Base-by-base conservation (phyloP, 352 stramenopile genomes). In the Phytophthora citrophthora region DNA sequence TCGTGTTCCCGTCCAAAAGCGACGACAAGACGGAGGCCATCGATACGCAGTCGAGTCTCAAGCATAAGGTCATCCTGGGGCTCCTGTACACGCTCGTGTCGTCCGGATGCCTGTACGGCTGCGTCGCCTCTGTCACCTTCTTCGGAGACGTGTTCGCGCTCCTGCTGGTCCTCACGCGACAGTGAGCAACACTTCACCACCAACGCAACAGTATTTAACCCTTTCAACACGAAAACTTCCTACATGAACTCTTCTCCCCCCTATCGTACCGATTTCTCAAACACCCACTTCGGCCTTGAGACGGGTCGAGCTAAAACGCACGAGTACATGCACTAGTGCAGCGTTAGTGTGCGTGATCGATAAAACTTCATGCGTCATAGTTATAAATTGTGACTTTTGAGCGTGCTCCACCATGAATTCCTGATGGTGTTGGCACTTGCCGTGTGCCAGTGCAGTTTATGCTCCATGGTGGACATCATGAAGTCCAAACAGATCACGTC, bases 121-220 rank as follows among this genome's bases (percentile, higher is more conserved):
- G 51, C 44, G 12, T 63, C 5, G 45, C 53, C 26, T 27, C 29
- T 12, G 36, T 61, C 29, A 27, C 20, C 1, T 68, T 63, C 44
- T 53, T 68, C 36, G 60, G 52, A 10, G 54, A 68, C 15, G 1
- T 62, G 8, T 68, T 68, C 60, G 47, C 60, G 12, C 53, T 63
- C 3, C 29, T 63, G 10, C 29, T 68, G 18, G 60, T 64, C 32
- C 47, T 54, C 26, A 54, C 47, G 11, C 47, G 29, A 12, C 27
- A 53, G 5, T 53, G 10, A 53, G 9, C 9, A 34, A 34, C 29
- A 3, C 27, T 7, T 32, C 27, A 9, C 27, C 27, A 11, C 29
- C 29, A 12, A 11, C 29, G 9, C 13, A 34, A 34, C 7, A 34
- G 8, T 34, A 34, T 34, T 34, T 34, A 34, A 15, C 8, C 20